phyloP scores from a whole-genome alignment of 306 rosid genomes.

The cucumber (Cucumis sativus) region Cucumber_9930_V3 NC_026660.2:27067501-27068000 shows the following conservation, averaged over 20 bases:
- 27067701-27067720: constrained; percentile 42
- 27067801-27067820: constrained; percentile 34
- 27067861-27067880: constrained; percentile 59
- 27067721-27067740: constrained; percentile 31
- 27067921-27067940: constrained; percentile 83
- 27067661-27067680: constrained; percentile 81
- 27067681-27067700: constrained; percentile 53
- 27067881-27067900: constrained; percentile 59
- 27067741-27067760: constrained; percentile 50
- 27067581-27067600: constrained; percentile 70
- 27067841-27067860: constrained; percentile 47
- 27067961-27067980: constrained; percentile 72
- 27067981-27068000: constrained; percentile 59
- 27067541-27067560: constrained; percentile 42
- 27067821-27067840: constrained; percentile 71
- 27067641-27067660: constrained; percentile 77
- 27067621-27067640: constrained; percentile 58
- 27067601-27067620: constrained; percentile 94
- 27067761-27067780: constrained; percentile 39
- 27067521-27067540: neutral
- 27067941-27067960: constrained; percentile 50
- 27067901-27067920: constrained; percentile 80
- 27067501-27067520: constrained; percentile 9
- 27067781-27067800: constrained; percentile 25
- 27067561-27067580: constrained; percentile 52